Evolutionary conservation across 805 yeast species (phyloP).

Genomic region (Saccharomycopsis selenospora): DNA sequence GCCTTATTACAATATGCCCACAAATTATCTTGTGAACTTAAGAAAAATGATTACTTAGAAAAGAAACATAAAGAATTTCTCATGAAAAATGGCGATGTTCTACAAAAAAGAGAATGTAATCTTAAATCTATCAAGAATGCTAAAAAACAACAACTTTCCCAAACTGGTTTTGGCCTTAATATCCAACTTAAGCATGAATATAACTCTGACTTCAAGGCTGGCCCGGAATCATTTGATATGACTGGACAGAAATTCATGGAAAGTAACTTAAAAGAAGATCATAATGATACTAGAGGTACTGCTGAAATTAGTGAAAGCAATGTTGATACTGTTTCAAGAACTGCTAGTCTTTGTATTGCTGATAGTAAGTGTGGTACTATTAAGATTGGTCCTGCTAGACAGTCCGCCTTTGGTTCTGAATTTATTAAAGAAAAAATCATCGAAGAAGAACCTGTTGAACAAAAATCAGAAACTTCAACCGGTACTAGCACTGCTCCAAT

Average conservation of each 20-base stretch:
- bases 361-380: slow-evolving; percentile 19
- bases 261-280: not conserved
- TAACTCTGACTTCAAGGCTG: slow-evolving; percentile 5
- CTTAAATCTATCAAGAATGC: not conserved
- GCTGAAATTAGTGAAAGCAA: not conserved
- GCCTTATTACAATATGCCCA: slow-evolving; percentile 21
- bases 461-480: too few relatives aligned
- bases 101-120: not conserved
- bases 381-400: slow-evolving; percentile 17
- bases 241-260: slow-evolving; percentile 12
- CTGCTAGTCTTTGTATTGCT: slow-evolving; percentile 15
- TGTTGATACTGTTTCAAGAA: slow-evolving; percentile 7
- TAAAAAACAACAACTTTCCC: not conserved
- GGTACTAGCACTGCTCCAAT: not conserved
- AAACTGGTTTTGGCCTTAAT: not conserved
- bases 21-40: slow-evolving; percentile 11
- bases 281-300: not conserved
- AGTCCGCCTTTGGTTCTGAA: slow-evolving; percentile 4
- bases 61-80: slow-evolving; percentile 17
- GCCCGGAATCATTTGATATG: not conserved
- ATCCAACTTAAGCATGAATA: slow-evolving; percentile 5
- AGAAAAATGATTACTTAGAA: slow-evolving; percentile 15
- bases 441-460: too few relatives aligned
- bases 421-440: too few relatives aligned
- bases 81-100: slow-evolving; percentile 1